phyloP scores from a whole-genome alignment of 169 alveolate species.

The Amoebophrya sp. region DNA sequence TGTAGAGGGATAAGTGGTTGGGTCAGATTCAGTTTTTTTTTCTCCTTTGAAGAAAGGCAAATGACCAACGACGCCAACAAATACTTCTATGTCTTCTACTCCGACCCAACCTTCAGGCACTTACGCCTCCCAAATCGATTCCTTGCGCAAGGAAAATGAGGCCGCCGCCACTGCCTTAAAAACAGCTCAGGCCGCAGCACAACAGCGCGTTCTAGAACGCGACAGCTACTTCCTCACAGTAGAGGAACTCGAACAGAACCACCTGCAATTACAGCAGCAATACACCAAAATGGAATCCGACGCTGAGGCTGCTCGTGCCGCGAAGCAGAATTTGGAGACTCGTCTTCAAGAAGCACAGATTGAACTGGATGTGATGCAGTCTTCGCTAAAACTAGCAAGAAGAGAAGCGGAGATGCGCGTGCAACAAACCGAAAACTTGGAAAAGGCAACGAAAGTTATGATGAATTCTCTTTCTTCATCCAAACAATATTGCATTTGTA shows the following conservation, averaged over 20 bases:
- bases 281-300: neutral
- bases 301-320: neutral
- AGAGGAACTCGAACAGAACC: neutral
- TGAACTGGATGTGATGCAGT: neutral
- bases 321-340: neutral
- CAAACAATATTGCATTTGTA: too few relatives aligned
- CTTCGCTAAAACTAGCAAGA: neutral
- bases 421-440: neutral
- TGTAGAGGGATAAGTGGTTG: too few relatives aligned
- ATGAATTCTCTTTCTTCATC: too few relatives aligned
- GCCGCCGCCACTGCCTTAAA: neutral
- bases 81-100: too few relatives aligned
- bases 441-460: neutral
- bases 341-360: neutral
- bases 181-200: neutral
- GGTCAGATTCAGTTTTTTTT: too few relatives aligned
- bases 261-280: neutral
- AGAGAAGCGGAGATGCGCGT: neutral
- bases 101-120: too few relatives aligned
- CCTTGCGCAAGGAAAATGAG: neutral
- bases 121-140: neutral
- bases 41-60: too few relatives aligned
- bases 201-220: neutral
- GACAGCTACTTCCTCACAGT: neutral
- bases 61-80: too few relatives aligned